Base-by-base conservation (phyloP, 1,139 yeast genomes). In the Eremothecium cymbalariae region DNA sequence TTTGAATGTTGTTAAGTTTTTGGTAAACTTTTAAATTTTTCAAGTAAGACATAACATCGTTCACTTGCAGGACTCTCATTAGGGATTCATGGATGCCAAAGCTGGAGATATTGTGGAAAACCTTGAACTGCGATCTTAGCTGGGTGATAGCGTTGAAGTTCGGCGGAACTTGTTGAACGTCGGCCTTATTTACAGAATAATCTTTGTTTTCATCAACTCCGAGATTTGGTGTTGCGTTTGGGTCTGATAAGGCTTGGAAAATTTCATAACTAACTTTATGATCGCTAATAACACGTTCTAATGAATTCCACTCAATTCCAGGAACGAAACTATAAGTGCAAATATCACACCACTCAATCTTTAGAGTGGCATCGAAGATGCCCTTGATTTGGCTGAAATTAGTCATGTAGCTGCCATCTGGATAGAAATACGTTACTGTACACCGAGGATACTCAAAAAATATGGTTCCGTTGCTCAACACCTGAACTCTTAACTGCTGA, bases 41-140 rank as follows among this genome's bases (percentile, higher is more conserved):
- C 47, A 83, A 65, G 41, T 73, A 73, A 1, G 84, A 68, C 82
- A 84, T 77, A 2, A 79, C 78, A 56, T 82, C 93, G 30, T 85
- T 71, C 3, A 82, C 72, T 55, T 83, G 90, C 60, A 83, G 57
- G 21, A 77, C 65, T 35, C 88, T 62, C 73, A 81, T 69, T 2
- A 83, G 77, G 22, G 68, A 66, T 31, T 71, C 76, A 33, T 72
- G 73, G n/a, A 80, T 58, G 0, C 94, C 94, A 42, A 71, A 72
- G 36, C 71, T 64, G 15, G 74, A 62, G 40, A 66, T 51, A 22
- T 57, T 58, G 23, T 60, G 53, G 46, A 64, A 67, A 4, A 65
- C 69, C 28, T 58, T 51, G 43, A 62, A 63, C 37, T 55, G 61
- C 17, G 57, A 57, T 28, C 62, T 47, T 31, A 59, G 44, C 28